A percentile compares a stretch with the other conserved stretches of the same genome.
phyloP scores from a whole-genome alignment of 257 asterid genomes.

The Gentiana dahurica region DNA sequence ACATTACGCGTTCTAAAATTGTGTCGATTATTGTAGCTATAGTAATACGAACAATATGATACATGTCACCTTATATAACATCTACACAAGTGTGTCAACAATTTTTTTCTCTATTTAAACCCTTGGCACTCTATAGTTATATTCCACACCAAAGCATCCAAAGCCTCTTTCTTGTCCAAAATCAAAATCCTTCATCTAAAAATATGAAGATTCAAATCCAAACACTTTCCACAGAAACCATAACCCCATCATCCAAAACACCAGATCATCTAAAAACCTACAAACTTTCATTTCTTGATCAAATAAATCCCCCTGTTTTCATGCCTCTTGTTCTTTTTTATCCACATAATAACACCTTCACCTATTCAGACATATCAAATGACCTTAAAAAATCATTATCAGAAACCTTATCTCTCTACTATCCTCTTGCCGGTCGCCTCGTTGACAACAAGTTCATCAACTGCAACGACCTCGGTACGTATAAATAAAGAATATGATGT shows the following conservation, averaged over 20 bases:
- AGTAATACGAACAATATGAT: no score
- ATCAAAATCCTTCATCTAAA: no score
- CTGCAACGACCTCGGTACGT: slow-evolving; percentile 23
- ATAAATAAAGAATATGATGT: no score
- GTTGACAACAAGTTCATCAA: slow-evolving; percentile 17
- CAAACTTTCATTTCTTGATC: slow-evolving; percentile 46
- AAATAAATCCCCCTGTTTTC: slow-evolving; percentile 22
- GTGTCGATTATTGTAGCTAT: no score
- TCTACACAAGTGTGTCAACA: no score
- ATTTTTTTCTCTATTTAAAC: no score
- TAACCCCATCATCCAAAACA: slow-evolving; percentile 34
- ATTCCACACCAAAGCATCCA: no score
- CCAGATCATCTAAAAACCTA: slow-evolving; percentile 14
- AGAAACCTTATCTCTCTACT: slow-evolving; percentile 19
- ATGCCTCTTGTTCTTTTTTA: slow-evolving; percentile 38
- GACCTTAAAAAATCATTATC: slow-evolving; percentile 36
- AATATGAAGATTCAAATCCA: slow-evolving; percentile 20
- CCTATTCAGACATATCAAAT: slow-evolving; percentile 13
- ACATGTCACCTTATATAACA: no score
- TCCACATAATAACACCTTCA: slow-evolving; percentile 8
- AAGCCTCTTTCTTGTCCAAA: no score
- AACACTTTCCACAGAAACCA: slow-evolving; percentile 21
- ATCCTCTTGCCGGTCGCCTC: slow-evolving; percentile 47
- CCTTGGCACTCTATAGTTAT: no score
- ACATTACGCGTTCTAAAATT: no score